Base-by-base conservation (phyloP, 805 yeast genomes). In the Saccharomycopsis fermentans region DNA sequence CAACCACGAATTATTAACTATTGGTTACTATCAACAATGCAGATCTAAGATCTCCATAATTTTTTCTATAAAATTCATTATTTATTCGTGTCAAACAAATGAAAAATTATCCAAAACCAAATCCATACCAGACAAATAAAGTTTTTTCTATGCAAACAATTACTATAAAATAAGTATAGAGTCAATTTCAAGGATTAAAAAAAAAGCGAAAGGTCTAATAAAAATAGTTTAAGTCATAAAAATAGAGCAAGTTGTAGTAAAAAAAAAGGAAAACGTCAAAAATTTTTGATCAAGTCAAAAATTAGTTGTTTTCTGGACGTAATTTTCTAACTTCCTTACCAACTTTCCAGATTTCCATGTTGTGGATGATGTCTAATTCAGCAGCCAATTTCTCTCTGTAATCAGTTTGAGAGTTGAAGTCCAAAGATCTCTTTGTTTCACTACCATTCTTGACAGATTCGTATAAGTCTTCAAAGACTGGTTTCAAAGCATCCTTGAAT, bases 311-410 rank as follows among this genome's bases (percentile, higher is more conserved):
- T 82, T 94, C 99, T 71, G 99, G 99, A 81, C 99, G 91, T 76
- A 94, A 86, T 81, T 94, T 94, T 86, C 99, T 92, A 68, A 94
- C 99, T 82, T 94, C 98, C 82, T 92, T 92, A 74, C 99, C 99
- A 69, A 94, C 99, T 73, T 76, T 87, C 99, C 99, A 94, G 92
- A 94, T 94, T 83, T 94, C 99, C 87, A 94, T 90, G 73, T 81
- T 81, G 83, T 98, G 90, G 82, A 94, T 92, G 73, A 81, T 81
- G 77, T 86, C 82, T 74, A 94, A 83, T 82, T 94, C 99, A 74
- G 78, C 80, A 81, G 91, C 97, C 74, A 92, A 84, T 81, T 83
- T 90, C 70, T 84, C 96, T 78, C 99, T 85, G 94, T 94, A 94
- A 81, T 94, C 97, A 62, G 94, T 81, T 78, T 87, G 96, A 65